Percentiles rank a stretch among this genome's conserved stretches.
Evolutionary conservation across 2,329 filamentous ascomycete genomes (phyloP).

Genomic region (Xylaria polymorpha): DNA sequence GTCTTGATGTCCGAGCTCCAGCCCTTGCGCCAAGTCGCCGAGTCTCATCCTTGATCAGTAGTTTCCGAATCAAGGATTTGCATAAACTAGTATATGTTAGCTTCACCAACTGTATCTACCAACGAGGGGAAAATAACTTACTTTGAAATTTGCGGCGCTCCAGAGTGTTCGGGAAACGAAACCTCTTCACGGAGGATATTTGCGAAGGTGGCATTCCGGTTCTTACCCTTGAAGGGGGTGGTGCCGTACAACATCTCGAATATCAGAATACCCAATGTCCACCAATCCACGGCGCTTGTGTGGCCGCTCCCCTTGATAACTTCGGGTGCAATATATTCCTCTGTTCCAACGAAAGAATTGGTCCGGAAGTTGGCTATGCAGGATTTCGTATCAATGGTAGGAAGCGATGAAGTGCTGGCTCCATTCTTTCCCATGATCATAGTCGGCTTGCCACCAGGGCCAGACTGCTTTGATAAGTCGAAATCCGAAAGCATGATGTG

Average conservation of each 20-base stretch:
- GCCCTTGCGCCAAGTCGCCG: constrained; percentile 92
- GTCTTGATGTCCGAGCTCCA: constrained; percentile 97
- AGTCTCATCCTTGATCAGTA: constrained; percentile 97
- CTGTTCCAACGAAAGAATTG: constrained; percentile 97
- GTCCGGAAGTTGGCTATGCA: constrained; percentile 98
- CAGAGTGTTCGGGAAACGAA: constrained; percentile 90
- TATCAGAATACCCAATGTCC: constrained; percentile 95
- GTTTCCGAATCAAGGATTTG: constrained; percentile 95
- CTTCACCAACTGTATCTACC: not conserved
- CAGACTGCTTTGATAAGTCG: constrained; percentile 97
- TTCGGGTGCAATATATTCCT: constrained; percentile 98
- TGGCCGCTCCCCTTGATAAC: constrained; percentile 99
- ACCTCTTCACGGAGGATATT: constrained; percentile 97
- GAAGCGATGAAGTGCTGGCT: constrained; percentile 84
- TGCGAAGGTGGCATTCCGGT: constrained; percentile 96
- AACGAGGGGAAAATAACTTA: constrained; percentile 61
- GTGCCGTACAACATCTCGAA: constrained; percentile 99
- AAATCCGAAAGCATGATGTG: constrained; percentile 99
- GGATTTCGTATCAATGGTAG: constrained; percentile 98
- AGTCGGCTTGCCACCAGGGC: constrained; percentile 92
- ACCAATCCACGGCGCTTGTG: constrained; percentile 99
- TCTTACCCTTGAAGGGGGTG: constrained; percentile 99
- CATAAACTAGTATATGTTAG: constrained; percentile 73
- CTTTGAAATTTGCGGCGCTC: constrained; percentile 89
- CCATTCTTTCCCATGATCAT: constrained; percentile 97